Evolutionary conservation across 257 asterid species (phyloP).

Genomic region (Jacaranda copaia): DNA sequence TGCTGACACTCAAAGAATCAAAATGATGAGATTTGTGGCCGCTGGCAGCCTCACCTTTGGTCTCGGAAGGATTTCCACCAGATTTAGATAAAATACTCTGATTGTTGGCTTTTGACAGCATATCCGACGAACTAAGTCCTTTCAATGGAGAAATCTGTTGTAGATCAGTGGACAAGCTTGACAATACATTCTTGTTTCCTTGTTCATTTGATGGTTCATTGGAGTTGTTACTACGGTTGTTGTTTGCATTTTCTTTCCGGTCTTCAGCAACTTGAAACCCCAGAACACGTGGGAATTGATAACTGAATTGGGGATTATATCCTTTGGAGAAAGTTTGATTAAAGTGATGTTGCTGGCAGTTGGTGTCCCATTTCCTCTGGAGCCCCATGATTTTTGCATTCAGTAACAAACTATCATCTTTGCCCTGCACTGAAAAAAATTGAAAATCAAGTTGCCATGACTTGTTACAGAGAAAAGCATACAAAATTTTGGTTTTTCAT

Average conservation of each 20-base stretch:
- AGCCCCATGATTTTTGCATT: slow-evolving; percentile 53
- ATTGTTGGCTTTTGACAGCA: slow-evolving; percentile 37
- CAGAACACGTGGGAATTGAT: slow-evolving; percentile 51
- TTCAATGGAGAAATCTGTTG: slow-evolving; percentile 45
- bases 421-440: slow-evolving; percentile 76
- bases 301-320: slow-evolving; percentile 30
- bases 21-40: slow-evolving; percentile 33
- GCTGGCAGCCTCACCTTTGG: slow-evolving; percentile 31
- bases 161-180: slow-evolving; percentile 44
- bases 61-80: slow-evolving; percentile 34
- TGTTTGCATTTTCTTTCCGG: slow-evolving; percentile 42
- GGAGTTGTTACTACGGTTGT: slow-evolving; percentile 32
- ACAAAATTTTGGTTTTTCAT: background rate
- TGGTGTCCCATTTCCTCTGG: slow-evolving; percentile 72
- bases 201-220: slow-evolving; percentile 47
- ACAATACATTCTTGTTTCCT: slow-evolving; percentile 40
- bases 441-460: slow-evolving; percentile 56
- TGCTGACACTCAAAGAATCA: slow-evolving; percentile 43
- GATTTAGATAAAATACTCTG: slow-evolving; percentile 35
- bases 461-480: slow-evolving; percentile 15
- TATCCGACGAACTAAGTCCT: slow-evolving; percentile 37
- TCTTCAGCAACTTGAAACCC: slow-evolving; percentile 61
- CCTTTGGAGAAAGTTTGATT: slow-evolving; percentile 47
- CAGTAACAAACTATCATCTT: slow-evolving; percentile 63
- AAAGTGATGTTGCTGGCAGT: slow-evolving; percentile 62